A percentile compares a stretch with the other conserved stretches of the same genome.
These are phyloP conservation scores for Candida tammaniensis DNA, from an alignment of 805 yeast species.

Conservation along the genomic window DNA sequence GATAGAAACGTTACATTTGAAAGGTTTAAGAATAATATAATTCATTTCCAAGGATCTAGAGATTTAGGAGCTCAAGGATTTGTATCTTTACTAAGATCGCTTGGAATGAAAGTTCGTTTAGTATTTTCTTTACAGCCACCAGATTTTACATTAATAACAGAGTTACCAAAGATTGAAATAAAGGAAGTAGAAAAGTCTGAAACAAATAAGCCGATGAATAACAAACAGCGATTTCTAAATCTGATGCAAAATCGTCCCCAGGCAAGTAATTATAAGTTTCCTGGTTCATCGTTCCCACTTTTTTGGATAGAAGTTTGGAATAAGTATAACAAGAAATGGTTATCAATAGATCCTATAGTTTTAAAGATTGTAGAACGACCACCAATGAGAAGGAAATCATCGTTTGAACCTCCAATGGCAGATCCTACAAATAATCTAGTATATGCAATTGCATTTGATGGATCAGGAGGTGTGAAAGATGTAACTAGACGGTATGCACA, in stretches of 20 bases:
- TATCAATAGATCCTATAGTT: slow-evolving; percentile 81
- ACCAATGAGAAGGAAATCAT: slow-evolving; percentile 47
- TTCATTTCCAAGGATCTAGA: slow-evolving; percentile 59
- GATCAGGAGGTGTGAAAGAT: slow-evolving; percentile 64
- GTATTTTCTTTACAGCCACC: slow-evolving; percentile 89
- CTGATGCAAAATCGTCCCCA: not conserved
- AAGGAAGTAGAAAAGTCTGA: slow-evolving; percentile 9
- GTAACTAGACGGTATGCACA: slow-evolving; percentile 81
- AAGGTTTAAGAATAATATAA: slow-evolving; percentile 44
- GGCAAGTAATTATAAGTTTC: slow-evolving; percentile 13
- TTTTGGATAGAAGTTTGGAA: slow-evolving; percentile 98
- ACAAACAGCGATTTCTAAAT: slow-evolving; percentile 8
- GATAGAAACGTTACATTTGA: slow-evolving; percentile 29
- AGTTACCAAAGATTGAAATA: slow-evolving; percentile 11
- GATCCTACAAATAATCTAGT: slow-evolving; percentile 58
- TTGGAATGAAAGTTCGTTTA: slow-evolving; percentile 69
- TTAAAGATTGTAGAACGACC: slow-evolving; percentile 62
- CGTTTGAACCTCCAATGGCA: slow-evolving; percentile 69
- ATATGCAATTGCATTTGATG: slow-evolving; percentile 78
- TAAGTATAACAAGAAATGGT: slow-evolving; percentile 64
- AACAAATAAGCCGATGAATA: not conserved
- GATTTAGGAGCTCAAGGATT: slow-evolving; percentile 88
- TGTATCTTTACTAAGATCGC: slow-evolving; percentile 67
- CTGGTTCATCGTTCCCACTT: slow-evolving; percentile 53
- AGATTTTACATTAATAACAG: slow-evolving; percentile 54